Evolutionary conservation across 148 eudicot genomes (phyloP).

Genomic region (Spergularia marina): DNA sequence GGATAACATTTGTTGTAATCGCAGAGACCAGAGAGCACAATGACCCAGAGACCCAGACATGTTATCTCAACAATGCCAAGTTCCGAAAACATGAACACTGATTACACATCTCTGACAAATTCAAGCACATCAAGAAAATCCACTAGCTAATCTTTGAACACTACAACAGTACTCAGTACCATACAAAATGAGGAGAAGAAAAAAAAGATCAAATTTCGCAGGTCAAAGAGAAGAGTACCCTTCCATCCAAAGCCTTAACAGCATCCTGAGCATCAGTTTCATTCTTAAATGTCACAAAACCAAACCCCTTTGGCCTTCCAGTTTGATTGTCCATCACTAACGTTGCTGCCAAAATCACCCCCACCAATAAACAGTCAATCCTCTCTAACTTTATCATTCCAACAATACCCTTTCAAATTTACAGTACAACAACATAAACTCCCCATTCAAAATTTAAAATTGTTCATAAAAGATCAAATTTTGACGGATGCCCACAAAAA

Average conservation of each 20-base stretch:
- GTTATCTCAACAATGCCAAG: no score
- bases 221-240: constrained; percentile 39
- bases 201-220: not conserved
- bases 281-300: constrained; percentile 66
- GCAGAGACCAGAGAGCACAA: not conserved
- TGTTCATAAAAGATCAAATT: not conserved
- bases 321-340: constrained; percentile 50
- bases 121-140: not conserved
- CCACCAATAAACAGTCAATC: not conserved
- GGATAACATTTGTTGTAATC: not conserved
- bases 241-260: constrained; percentile 61
- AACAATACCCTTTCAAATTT: not conserved
- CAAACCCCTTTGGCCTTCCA: constrained; percentile 75
- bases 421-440: not conserved
- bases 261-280: constrained; percentile 65
- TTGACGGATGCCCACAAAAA: not conserved
- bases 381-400: not conserved
- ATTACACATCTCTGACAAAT: no score
- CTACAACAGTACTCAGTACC: not conserved
- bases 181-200: not conserved
- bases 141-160: not conserved
- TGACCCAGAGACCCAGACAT: not conserved
- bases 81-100: not conserved
- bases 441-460: not conserved
- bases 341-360: constrained; percentile 46